Evolutionary conservation across 2,329 filamentous ascomycete species (phyloP), one percentile per base, ranked within the genome.

Genomic region (Talaromyces pinophilus): DNA sequence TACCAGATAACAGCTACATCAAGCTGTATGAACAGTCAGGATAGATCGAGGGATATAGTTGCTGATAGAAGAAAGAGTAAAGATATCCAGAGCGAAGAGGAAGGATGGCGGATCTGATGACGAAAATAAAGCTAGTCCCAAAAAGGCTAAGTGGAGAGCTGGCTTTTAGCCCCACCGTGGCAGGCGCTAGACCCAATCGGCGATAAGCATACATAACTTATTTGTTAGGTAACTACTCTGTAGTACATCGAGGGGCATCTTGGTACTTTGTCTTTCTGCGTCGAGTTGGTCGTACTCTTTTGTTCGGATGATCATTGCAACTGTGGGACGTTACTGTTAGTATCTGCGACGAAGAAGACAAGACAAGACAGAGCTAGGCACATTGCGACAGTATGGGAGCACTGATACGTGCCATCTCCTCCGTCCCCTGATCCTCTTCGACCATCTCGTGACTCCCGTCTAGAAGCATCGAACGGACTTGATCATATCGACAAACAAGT

Each of bases 51-150:
- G 19, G 19, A 19, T 19, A 25, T 25, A 48, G 48, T 52, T 28
- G 46, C 10, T 28, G 48, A 7, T 33, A 10, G 50, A 19, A 40
- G 17, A 46, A 30, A 42, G 40, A 33, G 4, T 25, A 22, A n/a
- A 42, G n/a, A 38, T 19, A 28, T 15, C 7, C 40, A 48, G 11
- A 52, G 42, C 10, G 48, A 52, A 52, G 10, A 30, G 10, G 28
- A 40, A 33, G 17, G 5, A 42, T 5, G 48, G 13, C n/a, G 50
- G 15, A 30, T 19, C n/a, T n/a, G 48, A 54, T 42, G 40, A 19
- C 19, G 25, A 61, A 30, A 59, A 35, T 42, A 65, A 67, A 67
- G 69, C 68, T 62, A 64, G 25, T 19, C 50, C 35, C 2, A 5
- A 52, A 63, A 61, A 30, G 64, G 64, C 57, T n/a, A 61, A 33